Evolutionary conservation across 164 flowering plant genomes (phyloP).

Genomic region (Chimonanthus salicifolius): DNA sequence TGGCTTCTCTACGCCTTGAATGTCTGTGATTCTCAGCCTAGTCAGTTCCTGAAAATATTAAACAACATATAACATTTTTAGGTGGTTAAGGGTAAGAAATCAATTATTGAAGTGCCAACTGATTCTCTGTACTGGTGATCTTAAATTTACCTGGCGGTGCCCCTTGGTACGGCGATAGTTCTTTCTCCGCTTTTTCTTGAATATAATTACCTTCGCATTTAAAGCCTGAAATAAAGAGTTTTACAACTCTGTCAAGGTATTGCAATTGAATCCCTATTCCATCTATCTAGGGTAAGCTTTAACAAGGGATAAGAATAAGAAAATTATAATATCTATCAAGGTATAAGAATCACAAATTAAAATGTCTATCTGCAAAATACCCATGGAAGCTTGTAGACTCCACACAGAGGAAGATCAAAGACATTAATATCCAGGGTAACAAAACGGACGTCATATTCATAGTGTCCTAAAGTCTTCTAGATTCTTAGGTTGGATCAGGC

Average conservation of each 20-base stretch:
- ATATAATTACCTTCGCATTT: conserved; percentile 93
- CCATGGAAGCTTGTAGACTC: too few species aligned
- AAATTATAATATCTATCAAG: too few species aligned
- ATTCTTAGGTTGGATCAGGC: too few species aligned
- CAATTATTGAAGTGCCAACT: not conserved
- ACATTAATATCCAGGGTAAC: too few species aligned
- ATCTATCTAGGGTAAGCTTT: not conserved
- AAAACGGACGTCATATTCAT: too few species aligned
- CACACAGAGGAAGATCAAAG: too few species aligned
- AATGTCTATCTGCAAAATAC: too few species aligned
- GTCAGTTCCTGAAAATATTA: conserved; percentile 64
- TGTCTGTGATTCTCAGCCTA: conserved; percentile 73
- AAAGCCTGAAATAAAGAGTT: conserved; percentile 54
- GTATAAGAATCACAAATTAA: too few species aligned
- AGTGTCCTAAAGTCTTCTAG: too few species aligned
- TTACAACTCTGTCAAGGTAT: not conserved
- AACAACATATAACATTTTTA: not conserved
- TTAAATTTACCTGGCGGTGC: conserved; percentile 77
- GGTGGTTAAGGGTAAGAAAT: conserved; percentile 6
- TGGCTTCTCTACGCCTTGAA: conserved; percentile 80
- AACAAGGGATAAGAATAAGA: not conserved
- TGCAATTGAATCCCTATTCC: not conserved
- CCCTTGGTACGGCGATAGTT: conserved; percentile 92
- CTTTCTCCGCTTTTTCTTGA: conserved; percentile 97
- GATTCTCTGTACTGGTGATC: not conserved